These are phyloP conservation scores for Fusarium virguliforme DNA, from an alignment of 2,329 filamentous ascomycete genomes.

Conservation along the genomic window DNA sequence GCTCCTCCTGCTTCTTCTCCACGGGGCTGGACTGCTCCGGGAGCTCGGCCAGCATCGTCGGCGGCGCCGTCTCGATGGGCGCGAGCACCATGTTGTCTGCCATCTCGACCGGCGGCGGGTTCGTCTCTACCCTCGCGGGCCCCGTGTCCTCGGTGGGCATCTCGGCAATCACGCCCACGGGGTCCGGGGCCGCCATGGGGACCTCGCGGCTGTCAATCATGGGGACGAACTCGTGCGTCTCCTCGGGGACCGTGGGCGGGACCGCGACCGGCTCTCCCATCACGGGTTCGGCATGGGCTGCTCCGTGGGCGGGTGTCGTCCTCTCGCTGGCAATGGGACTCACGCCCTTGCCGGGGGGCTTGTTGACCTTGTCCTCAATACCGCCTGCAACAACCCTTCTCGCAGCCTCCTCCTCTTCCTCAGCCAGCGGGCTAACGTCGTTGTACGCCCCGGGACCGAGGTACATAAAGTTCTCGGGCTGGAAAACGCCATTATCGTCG, in stretches of 20 bases:
- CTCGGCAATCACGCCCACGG: conserved; percentile 65
- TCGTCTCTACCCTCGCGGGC: conserved; percentile 59
- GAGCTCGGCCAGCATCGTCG: conserved; percentile 57
- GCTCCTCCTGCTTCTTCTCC: conserved; percentile 46
- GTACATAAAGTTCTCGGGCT: conserved; percentile 69
- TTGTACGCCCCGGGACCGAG: conserved; percentile 64
- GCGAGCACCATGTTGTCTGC: conserved; percentile 58
- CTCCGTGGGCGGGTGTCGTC: conserved; percentile 52
- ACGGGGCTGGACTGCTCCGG: conserved; percentile 55
- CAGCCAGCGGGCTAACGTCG: conserved; percentile 62
- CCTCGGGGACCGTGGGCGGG: conserved; percentile 44
- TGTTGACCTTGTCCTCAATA: conserved; percentile 41
- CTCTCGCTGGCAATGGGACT: conserved; percentile 52
- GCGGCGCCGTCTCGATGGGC: conserved; percentile 54
- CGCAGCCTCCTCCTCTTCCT: conserved; percentile 59
- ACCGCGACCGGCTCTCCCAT: conserved; percentile 35
- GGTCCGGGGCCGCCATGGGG: conserved; percentile 58
- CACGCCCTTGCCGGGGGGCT: conserved; percentile 45
- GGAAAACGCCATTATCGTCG: conserved; percentile 60
- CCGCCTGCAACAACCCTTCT: conserved; percentile 49
- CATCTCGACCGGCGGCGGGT: conserved; percentile 65
- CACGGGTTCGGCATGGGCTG: conserved; percentile 24
- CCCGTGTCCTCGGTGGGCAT: conserved; percentile 64
- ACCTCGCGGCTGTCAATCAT: conserved; percentile 58
- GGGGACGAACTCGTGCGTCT: conserved; percentile 44